Evolutionary conservation across 2,329 filamentous ascomycete species (phyloP).

Genomic region (Dryadomyces quercus-mongolicae): DNA sequence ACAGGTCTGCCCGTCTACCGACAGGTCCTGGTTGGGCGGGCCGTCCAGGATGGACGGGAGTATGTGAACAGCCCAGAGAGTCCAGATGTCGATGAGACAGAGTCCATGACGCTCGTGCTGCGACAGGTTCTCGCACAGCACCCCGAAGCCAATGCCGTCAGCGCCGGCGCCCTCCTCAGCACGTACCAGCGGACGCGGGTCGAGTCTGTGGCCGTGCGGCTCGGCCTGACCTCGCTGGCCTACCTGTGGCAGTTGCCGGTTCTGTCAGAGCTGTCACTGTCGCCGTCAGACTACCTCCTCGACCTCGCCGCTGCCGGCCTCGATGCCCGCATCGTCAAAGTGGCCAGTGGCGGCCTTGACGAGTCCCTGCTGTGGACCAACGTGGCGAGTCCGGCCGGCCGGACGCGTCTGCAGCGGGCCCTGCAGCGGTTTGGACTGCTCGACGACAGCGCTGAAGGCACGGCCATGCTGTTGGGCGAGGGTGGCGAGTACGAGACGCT

Average conservation of each 20-base stretch:
- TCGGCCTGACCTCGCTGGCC: constrained; percentile 72
- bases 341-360: constrained; percentile 80
- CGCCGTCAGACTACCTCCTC: constrained; percentile 30
- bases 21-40: constrained; percentile 58
- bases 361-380: constrained; percentile 70
- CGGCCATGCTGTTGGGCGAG: constrained; percentile 58
- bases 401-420: constrained; percentile 34
- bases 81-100: constrained; percentile 59
- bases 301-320: constrained; percentile 73
- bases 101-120: constrained; percentile 73
- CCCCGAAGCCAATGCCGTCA: constrained; percentile 75
- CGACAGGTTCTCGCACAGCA: constrained; percentile 51
- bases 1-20: constrained; percentile 77
- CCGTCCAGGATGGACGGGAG: constrained; percentile 58
- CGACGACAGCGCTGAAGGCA: constrained; percentile 45
- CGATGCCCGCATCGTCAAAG: constrained; percentile 88
- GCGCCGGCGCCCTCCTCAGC: constrained; percentile 82
- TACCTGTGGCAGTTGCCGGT: constrained; percentile 87
- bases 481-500: constrained; percentile 95
- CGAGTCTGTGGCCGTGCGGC: constrained; percentile 74
- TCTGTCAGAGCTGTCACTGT: constrained; percentile 44
- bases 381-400: constrained; percentile 47
- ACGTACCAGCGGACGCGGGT: constrained; percentile 96
- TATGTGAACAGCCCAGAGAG: constrained; percentile 35
- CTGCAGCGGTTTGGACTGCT: constrained; percentile 55